Base-by-base conservation (phyloP, 768 basidiomycete species). In the Dacryopinax spathularia region DNA sequence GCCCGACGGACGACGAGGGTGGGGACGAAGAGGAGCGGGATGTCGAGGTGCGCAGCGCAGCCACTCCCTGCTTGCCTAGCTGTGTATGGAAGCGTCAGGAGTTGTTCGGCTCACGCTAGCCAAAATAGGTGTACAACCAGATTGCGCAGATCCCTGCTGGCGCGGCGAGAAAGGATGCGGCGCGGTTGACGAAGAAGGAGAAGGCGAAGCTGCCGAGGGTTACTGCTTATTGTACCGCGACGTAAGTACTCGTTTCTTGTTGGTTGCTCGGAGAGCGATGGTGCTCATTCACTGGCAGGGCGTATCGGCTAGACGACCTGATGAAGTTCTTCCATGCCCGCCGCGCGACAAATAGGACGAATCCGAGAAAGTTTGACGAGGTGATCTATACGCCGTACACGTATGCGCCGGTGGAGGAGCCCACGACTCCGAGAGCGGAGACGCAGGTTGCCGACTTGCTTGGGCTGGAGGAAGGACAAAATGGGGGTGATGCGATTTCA, bases 141-240 rank as follows among this genome's bases (percentile, higher is more conserved):
- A 84, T 97, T 64, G 88, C 89, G 2, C 84, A 91, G 34, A 97
- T 97, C 61, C 93, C 94, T 1, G 91, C 91, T 44, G 94, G 94
- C 2, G 91, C 93, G 22, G 94, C 94, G 7, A 84, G 91, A 41
- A 81, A 91, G 65, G 94, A 97, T 76, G 94, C 94, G 1, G 75
- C 92, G 66, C 85, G 80, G 64, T 74, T 97, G 67, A 97, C 93
- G 1, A 95, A 96, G 77, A 93, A 89, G 60, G 75, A 77, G 77
- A 95, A 94, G 72, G 91, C 92, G 1, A 94, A 93, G 72, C 73
- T 96, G 13, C 93, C 93, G 33, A 77, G 94, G 69, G 94, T 94
- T n/a, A 96, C 94, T 1, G 94, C 93, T 3, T 96, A 95, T 74
- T 91, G 93, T 43, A 96, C 92, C 16, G 90, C 93, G 33, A 86